Evolutionary conservation across 2,329 filamentous ascomycete genomes (phyloP), one percentile per base, ranked within the genome.

Genomic region (Emmonsia crescens): DNA sequence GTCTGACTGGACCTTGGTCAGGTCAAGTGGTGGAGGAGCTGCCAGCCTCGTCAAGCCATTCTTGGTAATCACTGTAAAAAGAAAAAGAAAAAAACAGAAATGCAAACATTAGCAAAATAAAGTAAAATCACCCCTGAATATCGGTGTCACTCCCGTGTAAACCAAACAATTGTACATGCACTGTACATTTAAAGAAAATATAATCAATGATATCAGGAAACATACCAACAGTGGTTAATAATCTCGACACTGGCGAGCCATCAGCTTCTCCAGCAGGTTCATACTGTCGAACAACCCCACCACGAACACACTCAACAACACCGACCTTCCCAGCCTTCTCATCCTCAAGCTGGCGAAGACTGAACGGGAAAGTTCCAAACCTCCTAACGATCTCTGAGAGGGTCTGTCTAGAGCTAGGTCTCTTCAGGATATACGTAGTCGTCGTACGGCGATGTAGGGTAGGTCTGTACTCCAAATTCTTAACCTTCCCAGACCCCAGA

Each of bases 321-420:
- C 94, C 94, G 78, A 94, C 88, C 88, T 97, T 89, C 63, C 91
- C 94, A 67, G 92, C 87, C 73, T 93, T 88, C 84, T 99, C 94
- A 71, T 97, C 93, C 66, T 96, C 93, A 65, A 99, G 85, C 80
- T 99, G 94, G 73, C 94, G 85, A 80, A 97, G 83, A 78, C 90
- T 96, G 85, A 99, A 99, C 70, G 94, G 94, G 83, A 99, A 99
- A 65, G 85, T 91, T 67, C 93, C 92, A 73, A 97, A 99, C 81
- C 93, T 96, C 86, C 93, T 95, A 76, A 95, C 88, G 64, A 96
- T 88, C 79, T 97, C 94, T 55, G 92, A 96, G 60, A 97, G 83
- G 57, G 93, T 88, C 78, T 95, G 90, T 74, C 93, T 86, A 59
- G 93, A 96, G 67, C 90, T 96, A 64, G 91, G 91, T 68, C 94